Percentiles rank a stretch among this genome's conserved stretches.
Conservation (phyloP, 1,284 basidiomycete species). For the Cystobasidiaceae sp. region DNA sequence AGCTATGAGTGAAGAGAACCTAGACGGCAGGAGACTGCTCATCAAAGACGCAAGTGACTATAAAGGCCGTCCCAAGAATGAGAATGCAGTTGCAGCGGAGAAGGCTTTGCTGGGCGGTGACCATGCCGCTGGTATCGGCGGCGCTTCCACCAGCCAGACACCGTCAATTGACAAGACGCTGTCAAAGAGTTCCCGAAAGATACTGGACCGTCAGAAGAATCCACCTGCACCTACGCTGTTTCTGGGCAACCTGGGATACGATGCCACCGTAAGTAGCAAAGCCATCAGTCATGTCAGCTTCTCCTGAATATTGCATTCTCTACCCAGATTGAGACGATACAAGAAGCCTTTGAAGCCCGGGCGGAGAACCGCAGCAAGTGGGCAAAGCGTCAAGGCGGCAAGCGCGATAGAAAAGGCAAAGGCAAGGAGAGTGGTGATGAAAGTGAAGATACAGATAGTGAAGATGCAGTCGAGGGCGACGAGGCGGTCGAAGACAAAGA, state of each 20-base stretch:
- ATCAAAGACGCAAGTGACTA: constrained; percentile 69
- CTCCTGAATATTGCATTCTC: background rate
- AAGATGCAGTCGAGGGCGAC: background rate
- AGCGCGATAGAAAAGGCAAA: constrained; percentile 27
- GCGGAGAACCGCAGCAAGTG: constrained; percentile 42
- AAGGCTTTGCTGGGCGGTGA: constrained; percentile 28
- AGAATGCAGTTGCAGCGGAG: constrained; percentile 34
- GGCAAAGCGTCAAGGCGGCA: constrained; percentile 35
- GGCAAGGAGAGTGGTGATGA: constrained; percentile 11
- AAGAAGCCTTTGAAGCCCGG: constrained; percentile 65
- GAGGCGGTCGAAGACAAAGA: constrained; percentile 45
- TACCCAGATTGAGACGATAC: constrained; percentile 59
- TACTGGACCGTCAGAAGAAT: constrained; percentile 73
- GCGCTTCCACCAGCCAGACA: constrained; percentile 43
- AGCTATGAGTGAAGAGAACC: constrained; percentile 68
- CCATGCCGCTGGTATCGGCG: constrained; percentile 17
- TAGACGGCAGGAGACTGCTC: constrained; percentile 79
- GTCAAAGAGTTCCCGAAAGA: constrained; percentile 70
- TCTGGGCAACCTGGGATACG: constrained; percentile 71
- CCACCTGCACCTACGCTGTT: constrained; percentile 77
- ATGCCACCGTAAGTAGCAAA: constrained; percentile 41
- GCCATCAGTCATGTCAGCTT: background rate
- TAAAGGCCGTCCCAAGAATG: constrained; percentile 45
- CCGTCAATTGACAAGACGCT: constrained; percentile 43
- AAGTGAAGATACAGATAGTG: background rate